Evolutionary conservation across 208 protist species (phyloP).

Genomic region (Angomonas deanei): DNA sequence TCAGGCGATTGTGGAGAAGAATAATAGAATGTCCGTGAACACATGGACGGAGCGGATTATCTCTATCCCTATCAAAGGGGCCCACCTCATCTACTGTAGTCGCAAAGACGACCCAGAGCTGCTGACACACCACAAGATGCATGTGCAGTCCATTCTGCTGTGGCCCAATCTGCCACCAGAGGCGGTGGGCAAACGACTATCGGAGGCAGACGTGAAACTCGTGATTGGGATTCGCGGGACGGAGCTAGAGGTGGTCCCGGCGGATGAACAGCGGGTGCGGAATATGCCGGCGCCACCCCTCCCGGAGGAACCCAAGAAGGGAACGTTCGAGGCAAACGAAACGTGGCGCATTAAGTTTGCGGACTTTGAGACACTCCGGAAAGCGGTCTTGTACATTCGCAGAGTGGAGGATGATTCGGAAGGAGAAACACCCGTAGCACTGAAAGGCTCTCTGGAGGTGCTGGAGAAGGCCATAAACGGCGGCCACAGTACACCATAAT

Average conservation of each 20-base stretch:
- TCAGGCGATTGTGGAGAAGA: constrained; percentile 8
- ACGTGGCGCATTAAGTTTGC: not conserved
- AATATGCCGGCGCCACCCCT: not conserved
- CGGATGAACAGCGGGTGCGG: not conserved
- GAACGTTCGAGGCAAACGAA: not conserved
- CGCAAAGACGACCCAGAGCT: constrained; percentile 6
- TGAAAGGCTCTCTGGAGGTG: not conserved
- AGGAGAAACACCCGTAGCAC: not conserved
- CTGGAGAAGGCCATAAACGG: constrained; percentile 2
- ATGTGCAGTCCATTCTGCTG: not conserved
- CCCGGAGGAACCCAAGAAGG: not conserved
- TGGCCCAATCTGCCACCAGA: constrained; percentile 3
- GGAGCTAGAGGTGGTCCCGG: not conserved
- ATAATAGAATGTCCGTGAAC: not conserved
- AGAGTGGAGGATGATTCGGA: not conserved
- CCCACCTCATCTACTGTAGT: constrained; percentile 2
- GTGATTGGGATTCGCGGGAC: not conserved
- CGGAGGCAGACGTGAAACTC: not conserved
- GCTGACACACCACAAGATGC: constrained; percentile 7
- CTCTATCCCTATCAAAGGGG: not conserved
- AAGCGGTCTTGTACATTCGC: not conserved
- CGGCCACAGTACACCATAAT: not conserved
- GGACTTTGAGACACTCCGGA: not conserved
- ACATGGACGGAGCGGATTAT: constrained; percentile 3
- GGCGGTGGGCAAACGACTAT: not conserved